Base-by-base conservation (phyloP, 73 alveolate species). In the Breviolum minutum region DNA sequence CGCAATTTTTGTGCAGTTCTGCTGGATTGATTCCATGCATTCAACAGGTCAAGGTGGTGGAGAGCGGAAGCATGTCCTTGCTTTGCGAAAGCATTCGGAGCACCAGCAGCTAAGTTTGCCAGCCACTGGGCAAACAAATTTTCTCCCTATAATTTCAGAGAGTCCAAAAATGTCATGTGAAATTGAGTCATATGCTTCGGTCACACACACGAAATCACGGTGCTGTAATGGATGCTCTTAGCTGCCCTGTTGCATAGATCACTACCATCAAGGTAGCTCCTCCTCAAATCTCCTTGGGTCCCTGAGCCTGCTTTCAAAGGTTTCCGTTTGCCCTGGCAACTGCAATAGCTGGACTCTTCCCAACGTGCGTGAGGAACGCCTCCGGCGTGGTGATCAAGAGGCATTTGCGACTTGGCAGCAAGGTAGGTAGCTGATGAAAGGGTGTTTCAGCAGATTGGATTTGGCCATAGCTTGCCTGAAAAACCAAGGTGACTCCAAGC, bases 1-100 rank as follows among this genome's bases (percentile, higher is more conserved):
- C 0, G n/a, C 61, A 77, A 14, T 24, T 61, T 11, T 10, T 8
- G 63, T 10, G 6, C 2, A 27, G 22, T 6, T 32, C 70, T 3
- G 0, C 3, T 3, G 54, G 54, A 40, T 40, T 40, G 54, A 40
- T 40, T 40, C 54, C 54, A 40, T 40, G 3, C 0, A 40, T 40
- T 40, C 54, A 40, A 40, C 54, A 40, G 54, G 54, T 40, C 24
- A n/a, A 61, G 80, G 94, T 27, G 94, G 13, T 6, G 94, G 94
- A 5, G 94, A 86, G 62, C 94, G 94, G n/a, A 86, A 86, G 64
- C 94, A 86, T 19, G 80, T 86, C 19, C 80, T 86, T 26, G 94
- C 94, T 20, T 29, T 86, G 80, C 94, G 79, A n/a, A 86, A 86
- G 80, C 94, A 63, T 63, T n/a, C 80, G 27, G 94, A 86, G 80